Base-by-base conservation (phyloP, 306 rosid species). In the Parietaria judaica region DNA sequence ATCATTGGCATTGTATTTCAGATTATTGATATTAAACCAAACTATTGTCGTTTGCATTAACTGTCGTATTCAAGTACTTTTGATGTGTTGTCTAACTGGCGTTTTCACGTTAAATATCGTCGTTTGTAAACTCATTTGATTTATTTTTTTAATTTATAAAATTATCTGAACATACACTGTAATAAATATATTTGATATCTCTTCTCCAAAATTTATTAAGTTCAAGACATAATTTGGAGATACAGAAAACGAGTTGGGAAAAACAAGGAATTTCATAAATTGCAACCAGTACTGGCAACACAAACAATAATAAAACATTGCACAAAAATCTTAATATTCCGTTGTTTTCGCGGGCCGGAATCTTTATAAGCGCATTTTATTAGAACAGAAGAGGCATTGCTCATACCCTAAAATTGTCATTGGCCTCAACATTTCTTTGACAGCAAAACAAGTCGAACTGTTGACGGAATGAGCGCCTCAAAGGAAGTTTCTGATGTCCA, bases 401-500 rank as follows among this genome's bases (percentile, higher is more conserved):
- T 74, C 79, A 52, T 62, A 63, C 72, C 70, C 76, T 67, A 78
- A 70, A 65, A 54, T 50, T 70, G 66, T 51, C 68, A 67, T 58
- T 50, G 46, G 64, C 58, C 70, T 71, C 75, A 57, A 72, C 70
- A 61, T 60, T 69, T 51, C 46, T 64, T 69, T 61, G 58, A 65
- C 68, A 70, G 52, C 49, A 69, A 58, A 67, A 69, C 53, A 48
- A 43, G 51, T 17, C 58, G 47, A 23, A 23, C 11, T 49, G 17
- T 14, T 49, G 58, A 51, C 51, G 50, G 46, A 43, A 14, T 54
- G 16, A 9, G 41, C 17, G 44, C 53, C 70, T 79, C 43, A 88
- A 48, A 92, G 75, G 78, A 88, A 88, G 90, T 88, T 92, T 72
- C 96, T 75, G 63, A 88, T 78, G 69, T 92, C 98, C 87, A 92